Base-by-base conservation (phyloP, 2,329 filamentous ascomycete genomes). In the Zymoseptoria brevis region DNA sequence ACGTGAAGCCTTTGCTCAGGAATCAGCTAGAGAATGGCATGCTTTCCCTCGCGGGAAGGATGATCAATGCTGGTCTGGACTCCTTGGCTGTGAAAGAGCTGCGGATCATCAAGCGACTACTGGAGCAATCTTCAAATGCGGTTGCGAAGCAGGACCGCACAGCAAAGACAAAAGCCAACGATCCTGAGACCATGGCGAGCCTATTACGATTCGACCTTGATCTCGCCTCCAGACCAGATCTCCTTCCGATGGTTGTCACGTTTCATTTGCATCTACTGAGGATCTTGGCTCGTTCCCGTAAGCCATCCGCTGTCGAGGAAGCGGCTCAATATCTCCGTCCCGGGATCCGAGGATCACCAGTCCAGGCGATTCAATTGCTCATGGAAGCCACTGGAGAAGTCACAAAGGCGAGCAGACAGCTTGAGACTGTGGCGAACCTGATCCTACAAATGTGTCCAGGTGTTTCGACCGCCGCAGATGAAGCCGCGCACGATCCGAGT, bases 11-110 rank as follows among this genome's bases (percentile, higher is more conserved):
- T 8, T 75, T 86, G n/a, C 80, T 83, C 1, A 80, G 82, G 51
- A 75, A 88, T 48, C 87, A 92, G 68, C 73, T 92, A 3, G 89
- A 92, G 69, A 85, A 79, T 60, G 89, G 88, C 57, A 88, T 89
- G 79, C 82, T 87, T 16, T 84, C 86, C 0, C 79, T 92, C 56
- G 74, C 87, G 48, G 82, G 82, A 48, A 89, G 86, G 69, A 76
- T 92, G 1, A 75, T 90, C 13, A 76, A 77, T 0, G 76, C 90
- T 53, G 83, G 83, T 1, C 72, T 91, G 55, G 82, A 87, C 52
- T 82, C 85, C n/a, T 77, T 87, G 58, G 88, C 89, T 0, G 73
- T 84, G 50, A 88, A 85, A 67, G 88, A 92, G 67, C 71, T 92
- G 60, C 78, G 82, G 49, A 75, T 85, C 9, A 71, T 92, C 64